phyloP scores from a whole-genome alignment of 2,329 filamentous ascomycete genomes.

The Elsinoe fawcettii region DNA sequence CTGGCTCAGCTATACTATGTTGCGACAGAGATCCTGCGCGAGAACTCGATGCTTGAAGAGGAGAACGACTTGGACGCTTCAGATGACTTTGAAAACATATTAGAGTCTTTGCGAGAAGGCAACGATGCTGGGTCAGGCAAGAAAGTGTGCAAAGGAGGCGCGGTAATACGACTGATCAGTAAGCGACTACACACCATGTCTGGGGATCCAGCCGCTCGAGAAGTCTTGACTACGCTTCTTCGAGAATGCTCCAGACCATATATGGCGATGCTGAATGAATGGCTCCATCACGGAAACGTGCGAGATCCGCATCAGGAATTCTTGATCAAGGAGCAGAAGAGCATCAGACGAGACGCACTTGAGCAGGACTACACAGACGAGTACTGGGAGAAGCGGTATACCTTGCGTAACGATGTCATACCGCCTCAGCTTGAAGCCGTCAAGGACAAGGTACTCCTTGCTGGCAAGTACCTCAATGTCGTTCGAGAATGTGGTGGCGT shows the following conservation, averaged over 20 bases:
- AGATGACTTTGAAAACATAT: conserved; percentile 80
- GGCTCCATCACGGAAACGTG: conserved; percentile 93
- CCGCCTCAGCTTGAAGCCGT: conserved; percentile 85
- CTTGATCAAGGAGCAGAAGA: conserved; percentile 89
- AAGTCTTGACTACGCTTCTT: conserved; percentile 71
- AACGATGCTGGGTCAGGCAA: conserved; percentile 77
- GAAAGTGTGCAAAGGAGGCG: conserved; percentile 94
- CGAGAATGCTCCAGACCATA: conserved; percentile 88
- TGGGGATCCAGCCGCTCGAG: conserved; percentile 80
- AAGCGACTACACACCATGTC: conserved; percentile 81
- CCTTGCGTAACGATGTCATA: conserved; percentile 81
- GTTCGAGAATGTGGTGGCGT: conserved; percentile 95
- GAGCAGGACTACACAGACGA: conserved; percentile 98
- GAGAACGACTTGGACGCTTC: conserved; percentile 58
- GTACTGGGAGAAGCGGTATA: conserved; percentile 98
- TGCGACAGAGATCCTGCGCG: conserved; percentile 77
- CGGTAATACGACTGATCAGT: conserved; percentile 81
- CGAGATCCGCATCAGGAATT: conserved; percentile 92
- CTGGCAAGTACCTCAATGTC: conserved; percentile 96
- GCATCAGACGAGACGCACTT: conserved; percentile 80
- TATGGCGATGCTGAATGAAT: conserved; percentile 97
- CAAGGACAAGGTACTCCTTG: conserved; percentile 88
- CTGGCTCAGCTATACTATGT: conserved; percentile 83
- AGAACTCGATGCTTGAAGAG: conserved; percentile 80
- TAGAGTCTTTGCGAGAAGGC: conserved; percentile 81